Conservation (phyloP, 163 green algal genomes). For the Scenedesmus sp. region DNA sequence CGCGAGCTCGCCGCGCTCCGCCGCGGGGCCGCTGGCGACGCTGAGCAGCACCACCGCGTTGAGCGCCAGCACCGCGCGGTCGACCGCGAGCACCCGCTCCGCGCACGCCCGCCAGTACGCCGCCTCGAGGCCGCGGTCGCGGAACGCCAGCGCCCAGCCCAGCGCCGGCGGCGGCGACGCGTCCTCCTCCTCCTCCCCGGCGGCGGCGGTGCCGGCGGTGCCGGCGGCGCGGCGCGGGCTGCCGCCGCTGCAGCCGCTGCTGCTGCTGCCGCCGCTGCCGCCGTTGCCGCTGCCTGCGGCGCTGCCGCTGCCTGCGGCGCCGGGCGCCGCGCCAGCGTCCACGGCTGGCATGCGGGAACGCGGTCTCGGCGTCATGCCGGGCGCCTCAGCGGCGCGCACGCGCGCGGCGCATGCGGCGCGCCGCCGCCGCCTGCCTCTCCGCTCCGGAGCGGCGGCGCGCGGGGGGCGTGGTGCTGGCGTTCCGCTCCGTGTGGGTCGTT, state of each 20-base stretch:
- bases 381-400: too few species aligned
- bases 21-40: background rate
- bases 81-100: conserved; percentile 7
- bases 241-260: background rate
- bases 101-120: conserved; percentile 1
- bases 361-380: too few species aligned
- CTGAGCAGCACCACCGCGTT: conserved; percentile 27
- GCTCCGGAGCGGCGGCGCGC: too few species aligned
- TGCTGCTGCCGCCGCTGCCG: background rate
- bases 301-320: too few species aligned
- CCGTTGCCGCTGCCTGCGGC: background rate
- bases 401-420: too few species aligned
- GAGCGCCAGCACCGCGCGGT: background rate
- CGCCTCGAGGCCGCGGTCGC: background rate
- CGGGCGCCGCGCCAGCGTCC: too few species aligned
- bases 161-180: background rate
- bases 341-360: too few species aligned
- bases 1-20: background rate
- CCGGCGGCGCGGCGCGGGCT: background rate
- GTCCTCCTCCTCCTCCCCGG: background rate
- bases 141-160: background rate
- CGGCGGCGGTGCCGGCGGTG: background rate
- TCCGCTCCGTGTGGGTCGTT: too few species aligned
- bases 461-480: too few species aligned
- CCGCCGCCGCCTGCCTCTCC: too few species aligned